Conservation (phyloP, 805 yeast genomes). For the Suhomyces sp. region DNA sequence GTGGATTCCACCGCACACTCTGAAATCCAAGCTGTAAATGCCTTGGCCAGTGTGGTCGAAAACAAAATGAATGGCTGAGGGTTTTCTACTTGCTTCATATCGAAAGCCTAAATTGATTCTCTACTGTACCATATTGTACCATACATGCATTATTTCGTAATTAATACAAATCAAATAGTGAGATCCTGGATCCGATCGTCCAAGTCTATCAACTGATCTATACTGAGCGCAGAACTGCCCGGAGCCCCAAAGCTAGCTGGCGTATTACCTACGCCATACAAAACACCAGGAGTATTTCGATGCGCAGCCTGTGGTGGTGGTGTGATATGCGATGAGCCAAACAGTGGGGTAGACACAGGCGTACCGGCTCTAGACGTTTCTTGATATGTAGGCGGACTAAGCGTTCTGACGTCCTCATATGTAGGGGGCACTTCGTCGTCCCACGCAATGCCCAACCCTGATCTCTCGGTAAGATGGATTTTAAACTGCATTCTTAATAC, state of each 20-base stretch:
- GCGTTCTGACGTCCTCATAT: conserved; percentile 76
- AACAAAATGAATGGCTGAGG: conserved; percentile 5
- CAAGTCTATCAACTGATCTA: conserved; percentile 27
- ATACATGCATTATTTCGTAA: not conserved
- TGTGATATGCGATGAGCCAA: conserved; percentile 3
- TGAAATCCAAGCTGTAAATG: conserved; percentile 10
- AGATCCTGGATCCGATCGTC: conserved; percentile 36
- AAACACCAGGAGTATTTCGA: conserved; percentile 32
- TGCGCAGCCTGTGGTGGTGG: conserved; percentile 9
- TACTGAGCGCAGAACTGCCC: conserved; percentile 12
- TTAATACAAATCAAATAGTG: conserved; percentile 6
- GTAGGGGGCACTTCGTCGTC: conserved; percentile 99
- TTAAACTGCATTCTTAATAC: conserved; percentile 93
- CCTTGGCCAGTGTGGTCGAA: conserved; percentile 12
- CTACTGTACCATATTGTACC: conserved; percentile 2
- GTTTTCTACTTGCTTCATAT: no score
- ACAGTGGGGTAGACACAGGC: conserved; percentile 21
- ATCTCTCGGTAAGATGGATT: conserved; percentile 76
- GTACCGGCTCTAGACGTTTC: conserved; percentile 17
- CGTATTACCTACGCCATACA: conserved; percentile 45
- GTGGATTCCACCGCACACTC: conserved; percentile 1
- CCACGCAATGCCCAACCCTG: conserved; percentile 97
- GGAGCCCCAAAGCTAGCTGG: conserved; percentile 28
- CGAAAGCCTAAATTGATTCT: not conserved
- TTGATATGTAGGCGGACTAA: conserved; percentile 81